These are phyloP conservation scores for Cylindrodendrum hubeiense DNA, from an alignment of 2,329 filamentous ascomycete genomes.

Conservation along the genomic window DNA sequence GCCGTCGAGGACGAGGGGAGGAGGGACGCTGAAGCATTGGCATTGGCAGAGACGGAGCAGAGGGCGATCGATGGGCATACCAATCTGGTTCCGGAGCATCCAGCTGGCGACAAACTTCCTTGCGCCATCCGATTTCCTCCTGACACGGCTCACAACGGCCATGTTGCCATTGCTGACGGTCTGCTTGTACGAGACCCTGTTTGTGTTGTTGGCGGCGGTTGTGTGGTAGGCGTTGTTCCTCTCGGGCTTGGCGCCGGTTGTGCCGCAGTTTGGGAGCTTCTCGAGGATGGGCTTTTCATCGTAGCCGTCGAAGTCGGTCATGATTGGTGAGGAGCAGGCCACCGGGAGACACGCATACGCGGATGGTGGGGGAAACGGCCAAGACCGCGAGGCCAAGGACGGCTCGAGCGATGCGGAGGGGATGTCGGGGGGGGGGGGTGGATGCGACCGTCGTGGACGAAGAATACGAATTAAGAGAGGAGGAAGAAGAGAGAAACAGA, in stretches of 20 bases:
- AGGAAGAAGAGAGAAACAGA: background rate
- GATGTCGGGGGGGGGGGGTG: background rate
- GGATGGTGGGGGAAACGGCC: background rate
- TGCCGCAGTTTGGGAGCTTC: background rate
- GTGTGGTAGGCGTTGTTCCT: background rate
- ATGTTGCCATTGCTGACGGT: conserved; percentile 10
- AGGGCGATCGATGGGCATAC: background rate
- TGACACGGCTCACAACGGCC: background rate
- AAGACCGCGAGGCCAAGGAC: background rate
- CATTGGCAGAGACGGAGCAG: background rate
- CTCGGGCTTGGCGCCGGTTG: conserved; percentile 9
- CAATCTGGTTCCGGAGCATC: conserved; percentile 22
- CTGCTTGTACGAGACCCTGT: conserved; percentile 9
- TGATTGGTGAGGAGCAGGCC: background rate
- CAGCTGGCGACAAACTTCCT: conserved; percentile 9
- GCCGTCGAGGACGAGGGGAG: background rate
- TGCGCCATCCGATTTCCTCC: conserved; percentile 6
- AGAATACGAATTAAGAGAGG: background rate
- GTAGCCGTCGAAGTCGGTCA: conserved; percentile 13
- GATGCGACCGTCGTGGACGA: background rate
- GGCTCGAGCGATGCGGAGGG: background rate
- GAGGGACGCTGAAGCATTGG: background rate
- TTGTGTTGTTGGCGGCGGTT: background rate
- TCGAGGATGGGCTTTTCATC: conserved; percentile 8
- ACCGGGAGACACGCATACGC: background rate